Evolutionary conservation across 2,329 filamentous ascomycete species (phyloP), one percentile per base, ranked within the genome.

Genomic region (Aspergillus quadricinctus): DNA sequence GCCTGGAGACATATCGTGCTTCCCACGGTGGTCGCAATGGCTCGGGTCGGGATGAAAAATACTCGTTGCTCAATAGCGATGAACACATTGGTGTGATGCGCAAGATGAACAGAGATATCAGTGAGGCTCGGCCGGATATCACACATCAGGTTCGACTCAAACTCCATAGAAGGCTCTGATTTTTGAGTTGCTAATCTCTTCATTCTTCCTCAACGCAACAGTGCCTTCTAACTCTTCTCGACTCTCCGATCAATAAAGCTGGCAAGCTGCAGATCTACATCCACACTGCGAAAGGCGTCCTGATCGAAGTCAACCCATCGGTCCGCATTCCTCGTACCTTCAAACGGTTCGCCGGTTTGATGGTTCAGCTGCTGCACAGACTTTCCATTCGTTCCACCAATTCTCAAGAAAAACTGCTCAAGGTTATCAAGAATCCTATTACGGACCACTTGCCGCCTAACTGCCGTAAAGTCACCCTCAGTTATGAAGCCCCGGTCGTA

Each of bases 31-130:
- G 87, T 19, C 74, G 82, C 71, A 74, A 84, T 72, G 77, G 87
- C 77, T 76, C 85, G 73, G 80, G 70, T 31, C 85, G 89, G 52
- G 92, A 97, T 68, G 93, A 97, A 73, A 97, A 97, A 76, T 99
- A 96, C 77, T 96, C 93, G 59, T 81, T 99, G 52, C 86, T 99
- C 69, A 99, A 99, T 81, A 97, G 92, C 76, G 94, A 99, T 72
- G 94, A 99, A 77, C 94, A 99, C 74, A 99, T 99, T 66, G 94
- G 94, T 61, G 89, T 97, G 63, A 96, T 99, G 92, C 88, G 94
- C 70, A 99, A 97, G 81, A 97, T 97, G 93, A 96, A 96, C 74
- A 85, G 94, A 66, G 94, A 99, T 73, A 97, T 99, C 64, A 97
- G 92, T 74, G 94, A 99, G 77, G 94, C 94, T 58, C 87, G 94